A percentile compares a stretch with the other conserved stretches of the same genome.
Conservation (phyloP, 768 basidiomycete genomes). For the Trametes cingulata region DNA sequence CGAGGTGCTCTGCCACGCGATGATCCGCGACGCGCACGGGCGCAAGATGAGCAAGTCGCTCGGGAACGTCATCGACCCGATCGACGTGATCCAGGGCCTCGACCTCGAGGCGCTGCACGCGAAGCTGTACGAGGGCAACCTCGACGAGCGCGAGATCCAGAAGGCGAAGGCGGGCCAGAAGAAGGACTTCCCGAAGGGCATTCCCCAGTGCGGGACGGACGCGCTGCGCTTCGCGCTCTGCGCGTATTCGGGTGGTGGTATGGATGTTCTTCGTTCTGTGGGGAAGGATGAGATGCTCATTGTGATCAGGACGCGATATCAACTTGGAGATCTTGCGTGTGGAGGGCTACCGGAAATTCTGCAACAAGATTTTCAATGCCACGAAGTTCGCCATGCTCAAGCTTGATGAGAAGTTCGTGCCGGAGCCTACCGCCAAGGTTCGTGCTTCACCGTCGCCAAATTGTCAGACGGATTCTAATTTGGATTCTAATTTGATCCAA, state of each 20-base stretch:
- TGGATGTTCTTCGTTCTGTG: not conserved
- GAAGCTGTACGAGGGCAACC: constrained; percentile 86
- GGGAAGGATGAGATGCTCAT: not conserved
- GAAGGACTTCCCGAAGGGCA: constrained; percentile 98
- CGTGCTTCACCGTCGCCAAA: constrained; percentile 10
- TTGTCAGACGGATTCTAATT: not conserved
- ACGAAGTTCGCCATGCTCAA: constrained; percentile 99
- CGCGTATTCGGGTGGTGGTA: constrained; percentile 90
- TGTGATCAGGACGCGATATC: constrained; percentile 81
- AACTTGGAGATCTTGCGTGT: constrained; percentile 95
- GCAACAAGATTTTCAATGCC: constrained; percentile 99
- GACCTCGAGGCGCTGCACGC: constrained; percentile 77
- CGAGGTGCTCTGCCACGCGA: constrained; percentile 96
- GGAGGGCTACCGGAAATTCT: constrained; percentile 99
- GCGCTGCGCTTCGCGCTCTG: constrained; percentile 94
- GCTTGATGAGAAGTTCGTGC: constrained; percentile 81
- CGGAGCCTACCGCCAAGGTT: constrained; percentile 69
- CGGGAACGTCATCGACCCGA: constrained; percentile 96
- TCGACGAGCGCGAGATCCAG: constrained; percentile 88
- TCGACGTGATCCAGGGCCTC: constrained; percentile 90
- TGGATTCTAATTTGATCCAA: not conserved
- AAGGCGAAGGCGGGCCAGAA: constrained; percentile 96
- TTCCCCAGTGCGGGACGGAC: constrained; percentile 98
- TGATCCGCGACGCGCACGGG: constrained; percentile 98
- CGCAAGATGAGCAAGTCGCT: constrained; percentile 99